A percentile compares a stretch with the other conserved stretches of the same genome.
Evolutionary conservation across 768 basidiomycete genomes (phyloP).

Genomic region (Naganishia kalamii): DNA sequence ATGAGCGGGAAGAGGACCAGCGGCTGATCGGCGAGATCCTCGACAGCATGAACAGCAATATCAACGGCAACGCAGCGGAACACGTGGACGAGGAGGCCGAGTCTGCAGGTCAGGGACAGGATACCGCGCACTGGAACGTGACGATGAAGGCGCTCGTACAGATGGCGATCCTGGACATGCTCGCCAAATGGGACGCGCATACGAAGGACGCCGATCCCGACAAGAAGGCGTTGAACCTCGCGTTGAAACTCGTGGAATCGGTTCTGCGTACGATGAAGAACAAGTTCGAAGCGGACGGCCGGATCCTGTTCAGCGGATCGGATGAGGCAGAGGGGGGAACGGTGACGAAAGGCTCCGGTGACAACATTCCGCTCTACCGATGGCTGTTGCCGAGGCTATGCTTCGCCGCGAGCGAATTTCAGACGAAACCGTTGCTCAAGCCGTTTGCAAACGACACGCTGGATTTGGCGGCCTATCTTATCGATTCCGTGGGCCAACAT

Average conservation of each 20-base stretch:
- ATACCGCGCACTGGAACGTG: slow-evolving; percentile 14
- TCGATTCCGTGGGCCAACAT: slow-evolving; percentile 23
- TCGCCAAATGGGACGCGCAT: not conserved
- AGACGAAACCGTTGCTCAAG: not conserved
- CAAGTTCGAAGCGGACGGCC: not conserved
- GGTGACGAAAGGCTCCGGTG: not conserved
- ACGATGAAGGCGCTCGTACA: slow-evolving; percentile 14
- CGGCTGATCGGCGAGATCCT: slow-evolving; percentile 16
- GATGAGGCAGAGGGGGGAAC: not conserved
- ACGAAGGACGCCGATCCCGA: not conserved
- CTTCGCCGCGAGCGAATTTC: slow-evolving; percentile 12
- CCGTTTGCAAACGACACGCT: slow-evolving; percentile 20
- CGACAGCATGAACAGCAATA: slow-evolving; percentile 1
- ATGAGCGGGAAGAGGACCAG: slow-evolving; percentile 14
- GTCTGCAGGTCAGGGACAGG: not conserved
- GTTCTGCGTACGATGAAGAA: not conserved
- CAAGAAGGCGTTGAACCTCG: not conserved
- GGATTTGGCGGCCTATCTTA: slow-evolving; percentile 7
- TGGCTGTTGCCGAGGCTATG: slow-evolving; percentile 34
- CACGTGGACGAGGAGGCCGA: not conserved
- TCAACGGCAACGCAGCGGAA: not conserved
- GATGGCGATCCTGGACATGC: slow-evolving; percentile 13
- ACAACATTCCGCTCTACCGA: slow-evolving; percentile 33
- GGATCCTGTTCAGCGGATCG: slow-evolving; percentile 1
- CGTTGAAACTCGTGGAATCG: not conserved